These are phyloP conservation scores for Candida quercuum DNA, from an alignment of 805 yeast genomes.

Conservation along the genomic window DNA sequence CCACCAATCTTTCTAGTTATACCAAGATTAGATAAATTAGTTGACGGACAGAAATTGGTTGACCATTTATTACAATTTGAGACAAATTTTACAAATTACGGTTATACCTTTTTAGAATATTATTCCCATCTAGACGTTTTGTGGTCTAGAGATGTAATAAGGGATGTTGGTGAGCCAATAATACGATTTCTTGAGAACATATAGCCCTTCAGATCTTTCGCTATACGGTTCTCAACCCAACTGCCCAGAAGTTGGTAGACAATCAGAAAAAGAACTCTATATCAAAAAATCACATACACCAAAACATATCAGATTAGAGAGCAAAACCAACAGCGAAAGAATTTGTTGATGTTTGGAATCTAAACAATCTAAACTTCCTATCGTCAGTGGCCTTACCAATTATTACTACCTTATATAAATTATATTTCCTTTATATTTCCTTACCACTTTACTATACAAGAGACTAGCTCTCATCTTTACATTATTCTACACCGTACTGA, in stretches of 20 bases:
- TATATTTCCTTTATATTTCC: no score
- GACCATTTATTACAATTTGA: constrained; percentile 63
- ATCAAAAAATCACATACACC: no score
- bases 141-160: constrained; percentile 81
- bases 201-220: background rate
- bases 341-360: no score
- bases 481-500: no score
- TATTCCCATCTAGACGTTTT: constrained; percentile 88
- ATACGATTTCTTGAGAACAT: constrained; percentile 21
- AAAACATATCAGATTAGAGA: no score
- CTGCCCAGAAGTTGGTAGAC: background rate
- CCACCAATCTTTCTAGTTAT: constrained; percentile 64
- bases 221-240: background rate
- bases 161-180: constrained; percentile 53
- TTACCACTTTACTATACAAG: no score
- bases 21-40: constrained; percentile 72
- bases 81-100: constrained; percentile 22
- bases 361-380: no score
- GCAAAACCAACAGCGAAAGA: no score
- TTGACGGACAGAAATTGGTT: constrained; percentile 64
- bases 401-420: no score
- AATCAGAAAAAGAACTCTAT: background rate
- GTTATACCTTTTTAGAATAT: constrained; percentile 38
- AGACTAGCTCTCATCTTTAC: no score
- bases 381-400: no score